Evolutionary conservation across 2,329 filamentous ascomycete species (phyloP).

Genomic region (Huntiella moniliformis): DNA sequence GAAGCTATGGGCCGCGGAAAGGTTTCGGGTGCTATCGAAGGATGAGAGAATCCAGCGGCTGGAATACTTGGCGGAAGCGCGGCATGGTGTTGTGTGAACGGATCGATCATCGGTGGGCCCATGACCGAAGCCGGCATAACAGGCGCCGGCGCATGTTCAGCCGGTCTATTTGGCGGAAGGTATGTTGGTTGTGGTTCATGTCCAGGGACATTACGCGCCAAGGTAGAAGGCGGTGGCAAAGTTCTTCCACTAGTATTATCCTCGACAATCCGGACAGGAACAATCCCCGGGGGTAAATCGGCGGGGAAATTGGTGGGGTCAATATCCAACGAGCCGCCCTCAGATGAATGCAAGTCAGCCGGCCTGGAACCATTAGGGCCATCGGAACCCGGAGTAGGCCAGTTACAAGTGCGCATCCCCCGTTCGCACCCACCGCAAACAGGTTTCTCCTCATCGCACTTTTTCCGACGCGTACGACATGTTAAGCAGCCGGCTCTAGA

Average conservation of each 20-base stretch:
- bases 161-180: too few species aligned
- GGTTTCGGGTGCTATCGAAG: too few species aligned
- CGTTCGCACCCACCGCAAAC: conserved; percentile 21
- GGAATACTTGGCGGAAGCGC: too few species aligned
- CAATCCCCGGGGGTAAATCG: conserved; percentile 1
- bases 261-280: background rate
- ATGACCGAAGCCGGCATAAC: too few species aligned
- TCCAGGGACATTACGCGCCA: too few species aligned
- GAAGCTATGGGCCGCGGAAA: too few species aligned
- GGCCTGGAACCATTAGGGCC: background rate
- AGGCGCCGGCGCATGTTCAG: too few species aligned
- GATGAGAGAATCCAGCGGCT: too few species aligned
- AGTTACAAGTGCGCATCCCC: conserved; percentile 14
- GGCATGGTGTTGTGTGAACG: too few species aligned
- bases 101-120: too few species aligned
- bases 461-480: conserved; percentile 28
- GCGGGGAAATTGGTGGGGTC: background rate
- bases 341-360: background rate
- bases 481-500: conserved; percentile 22
- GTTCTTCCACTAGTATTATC: background rate
- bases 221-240: too few species aligned
- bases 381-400: conserved; percentile 11
- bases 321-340: background rate
- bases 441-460: conserved; percentile 27
- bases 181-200: too few species aligned